phyloP scores from a whole-genome alignment of 2,329 filamentous ascomycete genomes.

The Talaromyces atroroseus region DNA sequence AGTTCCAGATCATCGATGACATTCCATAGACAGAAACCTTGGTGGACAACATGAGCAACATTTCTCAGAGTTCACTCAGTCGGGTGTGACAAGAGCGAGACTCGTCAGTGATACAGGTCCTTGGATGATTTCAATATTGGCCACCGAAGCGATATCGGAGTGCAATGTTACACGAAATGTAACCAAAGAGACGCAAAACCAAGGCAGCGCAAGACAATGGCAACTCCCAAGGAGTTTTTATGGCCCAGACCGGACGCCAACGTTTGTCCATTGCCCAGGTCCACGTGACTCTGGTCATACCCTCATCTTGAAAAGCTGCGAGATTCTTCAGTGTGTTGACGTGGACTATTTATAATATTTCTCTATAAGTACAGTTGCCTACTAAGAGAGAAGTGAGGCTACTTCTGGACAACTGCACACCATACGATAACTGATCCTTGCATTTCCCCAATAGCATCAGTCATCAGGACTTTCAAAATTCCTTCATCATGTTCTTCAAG shows the following conservation, averaged over 20 bases:
- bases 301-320: neutral
- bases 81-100: neutral
- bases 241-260: neutral
- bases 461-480: neutral
- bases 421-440: neutral
- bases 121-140: neutral
- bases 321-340: no score
- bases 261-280: neutral
- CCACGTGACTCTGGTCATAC: neutral
- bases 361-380: neutral
- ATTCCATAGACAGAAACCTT: neutral
- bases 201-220: neutral
- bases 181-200: neutral
- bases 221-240: neutral
- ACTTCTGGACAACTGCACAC: neutral
- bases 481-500: slow-evolving; percentile 1
- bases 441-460: neutral
- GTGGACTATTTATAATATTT: neutral
- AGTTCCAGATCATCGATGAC: neutral
- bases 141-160: neutral
- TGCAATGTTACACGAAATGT: neutral
- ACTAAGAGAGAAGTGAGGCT: neutral
- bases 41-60: neutral
- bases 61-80: neutral
- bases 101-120: neutral